Evolutionary conservation across 2,329 filamentous ascomycete species (phyloP).

Genomic region (Botrytis hyacinthi): DNA sequence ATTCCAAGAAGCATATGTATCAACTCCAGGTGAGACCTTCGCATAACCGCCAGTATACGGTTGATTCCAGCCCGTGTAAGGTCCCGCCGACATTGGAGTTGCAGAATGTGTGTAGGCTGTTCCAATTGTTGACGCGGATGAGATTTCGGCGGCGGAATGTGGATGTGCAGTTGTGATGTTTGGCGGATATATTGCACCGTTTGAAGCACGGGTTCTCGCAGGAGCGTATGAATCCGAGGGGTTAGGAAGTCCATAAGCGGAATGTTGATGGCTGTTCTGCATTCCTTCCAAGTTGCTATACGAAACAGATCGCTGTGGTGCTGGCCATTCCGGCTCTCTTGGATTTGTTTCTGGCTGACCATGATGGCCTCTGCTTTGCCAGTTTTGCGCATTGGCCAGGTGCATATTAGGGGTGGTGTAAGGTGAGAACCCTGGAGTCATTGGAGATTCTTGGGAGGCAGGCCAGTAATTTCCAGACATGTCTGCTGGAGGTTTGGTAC

Average conservation of each 20-base stretch:
- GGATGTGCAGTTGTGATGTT: slow-evolving; percentile 29
- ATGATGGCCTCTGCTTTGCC: slow-evolving; percentile 34
- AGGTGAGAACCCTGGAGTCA: slow-evolving; percentile 51
- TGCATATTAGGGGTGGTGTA: slow-evolving; percentile 44
- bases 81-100: slow-evolving; percentile 23
- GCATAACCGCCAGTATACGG: slow-evolving; percentile 30
- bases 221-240: slow-evolving; percentile 10
- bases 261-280: slow-evolving; percentile 33
- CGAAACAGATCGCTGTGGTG: slow-evolving; percentile 38
- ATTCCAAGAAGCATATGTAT: slow-evolving; percentile 34
- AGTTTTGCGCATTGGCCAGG: slow-evolving; percentile 34
- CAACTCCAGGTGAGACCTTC: slow-evolving; percentile 30
- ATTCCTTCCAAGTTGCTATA: slow-evolving; percentile 38
- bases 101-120: slow-evolving; percentile 31
- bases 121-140: slow-evolving; percentile 28
- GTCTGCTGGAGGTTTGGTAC: slow-evolving; percentile 44
- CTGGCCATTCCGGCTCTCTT: slow-evolving; percentile 38
- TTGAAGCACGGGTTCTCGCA: slow-evolving; percentile 8
- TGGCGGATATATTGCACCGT: slow-evolving; percentile 34
- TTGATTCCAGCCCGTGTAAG: slow-evolving; percentile 35
- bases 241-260: slow-evolving; percentile 29
- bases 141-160: slow-evolving; percentile 28
- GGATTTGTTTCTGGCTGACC: slow-evolving; percentile 32
- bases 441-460: slow-evolving; percentile 49
- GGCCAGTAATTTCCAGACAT: slow-evolving; percentile 48